Conservation (phyloP, 1,284 basidiomycete species). For the Cutaneotrichosporon cutaneum region DNA sequence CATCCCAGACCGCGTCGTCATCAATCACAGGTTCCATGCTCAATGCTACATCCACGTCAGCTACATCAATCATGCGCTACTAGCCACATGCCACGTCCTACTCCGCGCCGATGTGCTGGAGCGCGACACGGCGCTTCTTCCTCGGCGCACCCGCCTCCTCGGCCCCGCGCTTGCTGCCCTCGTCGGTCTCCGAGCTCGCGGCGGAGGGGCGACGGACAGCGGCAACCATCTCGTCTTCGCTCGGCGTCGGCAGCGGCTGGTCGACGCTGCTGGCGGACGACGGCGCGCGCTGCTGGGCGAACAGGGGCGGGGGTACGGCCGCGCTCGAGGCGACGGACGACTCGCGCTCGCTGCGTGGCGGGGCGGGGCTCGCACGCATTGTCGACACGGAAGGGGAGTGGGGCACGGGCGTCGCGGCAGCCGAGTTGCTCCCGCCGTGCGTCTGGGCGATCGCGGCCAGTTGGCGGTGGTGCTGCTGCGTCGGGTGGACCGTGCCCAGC, state of each 20-base stretch:
- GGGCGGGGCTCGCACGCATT: constrained; percentile 43
- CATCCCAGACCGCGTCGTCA: too few relatives aligned
- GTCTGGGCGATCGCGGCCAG: constrained; percentile 81
- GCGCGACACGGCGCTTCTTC: constrained; percentile 82
- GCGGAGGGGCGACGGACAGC: constrained; percentile 27
- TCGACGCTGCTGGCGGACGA: constrained; percentile 34
- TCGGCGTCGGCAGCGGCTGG: constrained; percentile 38
- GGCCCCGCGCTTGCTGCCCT: neutral
- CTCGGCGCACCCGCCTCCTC: constrained; percentile 53
- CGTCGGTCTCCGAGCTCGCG: constrained; percentile 10
- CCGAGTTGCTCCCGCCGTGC: constrained; percentile 53
- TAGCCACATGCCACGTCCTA: neutral
- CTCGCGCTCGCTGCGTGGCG: constrained; percentile 44
- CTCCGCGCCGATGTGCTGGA: constrained; percentile 59
- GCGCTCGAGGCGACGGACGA: constrained; percentile 38
- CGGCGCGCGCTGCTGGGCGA: constrained; percentile 24
- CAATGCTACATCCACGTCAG: neutral
- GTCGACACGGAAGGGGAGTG: constrained; percentile 56
- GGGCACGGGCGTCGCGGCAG: constrained; percentile 47
- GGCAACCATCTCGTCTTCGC: constrained; percentile 30
- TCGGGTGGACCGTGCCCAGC: constrained; percentile 78
- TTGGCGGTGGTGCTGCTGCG: constrained; percentile 82
- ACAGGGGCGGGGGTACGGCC: constrained; percentile 27
- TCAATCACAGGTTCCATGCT: neutral
- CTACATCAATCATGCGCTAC: neutral